These are phyloP conservation scores for Botrytis fragariae DNA, from an alignment of 2,329 filamentous ascomycete species.

Conservation along the genomic window DNA sequence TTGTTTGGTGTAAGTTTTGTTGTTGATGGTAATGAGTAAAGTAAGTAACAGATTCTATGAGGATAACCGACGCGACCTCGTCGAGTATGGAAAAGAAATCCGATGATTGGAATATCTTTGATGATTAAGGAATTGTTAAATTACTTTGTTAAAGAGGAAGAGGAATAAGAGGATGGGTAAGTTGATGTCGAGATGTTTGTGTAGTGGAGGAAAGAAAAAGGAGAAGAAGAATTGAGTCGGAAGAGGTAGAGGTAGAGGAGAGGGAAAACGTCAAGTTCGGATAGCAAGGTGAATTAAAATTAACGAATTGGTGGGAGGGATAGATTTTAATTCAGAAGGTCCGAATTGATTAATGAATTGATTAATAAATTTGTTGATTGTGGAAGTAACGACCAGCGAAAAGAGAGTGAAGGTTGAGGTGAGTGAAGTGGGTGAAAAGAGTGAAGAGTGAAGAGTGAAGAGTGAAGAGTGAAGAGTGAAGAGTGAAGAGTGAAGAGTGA, in stretches of 20 bases:
- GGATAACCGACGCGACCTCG: slow-evolving; percentile 12
- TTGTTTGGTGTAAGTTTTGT: background rate
- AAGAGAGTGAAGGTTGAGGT: background rate
- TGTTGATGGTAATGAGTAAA: slow-evolving; percentile 2
- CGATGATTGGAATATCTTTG: background rate
- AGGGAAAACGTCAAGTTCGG: no score
- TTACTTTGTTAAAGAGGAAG: background rate
- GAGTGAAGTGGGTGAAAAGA: background rate
- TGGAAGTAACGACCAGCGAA: background rate
- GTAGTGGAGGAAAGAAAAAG: background rate
- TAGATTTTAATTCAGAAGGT: background rate
- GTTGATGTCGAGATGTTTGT: slow-evolving; percentile 16
- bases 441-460: background rate
- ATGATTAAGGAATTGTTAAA: background rate
- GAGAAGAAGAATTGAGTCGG: background rate
- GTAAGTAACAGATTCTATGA: slow-evolving; percentile 10
- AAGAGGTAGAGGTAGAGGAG: background rate
- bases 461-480: background rate
- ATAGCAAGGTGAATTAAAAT: background rate
- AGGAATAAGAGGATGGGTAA: slow-evolving; percentile 11
- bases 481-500: background rate
- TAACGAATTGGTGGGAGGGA: background rate
- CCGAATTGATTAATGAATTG: slow-evolving; percentile 4
- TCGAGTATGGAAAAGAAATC: slow-evolving; percentile 19
- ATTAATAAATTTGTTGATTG: background rate